These are phyloP conservation scores for Arthrobotrys megalospora DNA, from an alignment of 2,329 filamentous ascomycete genomes.

Conservation along the genomic window DNA sequence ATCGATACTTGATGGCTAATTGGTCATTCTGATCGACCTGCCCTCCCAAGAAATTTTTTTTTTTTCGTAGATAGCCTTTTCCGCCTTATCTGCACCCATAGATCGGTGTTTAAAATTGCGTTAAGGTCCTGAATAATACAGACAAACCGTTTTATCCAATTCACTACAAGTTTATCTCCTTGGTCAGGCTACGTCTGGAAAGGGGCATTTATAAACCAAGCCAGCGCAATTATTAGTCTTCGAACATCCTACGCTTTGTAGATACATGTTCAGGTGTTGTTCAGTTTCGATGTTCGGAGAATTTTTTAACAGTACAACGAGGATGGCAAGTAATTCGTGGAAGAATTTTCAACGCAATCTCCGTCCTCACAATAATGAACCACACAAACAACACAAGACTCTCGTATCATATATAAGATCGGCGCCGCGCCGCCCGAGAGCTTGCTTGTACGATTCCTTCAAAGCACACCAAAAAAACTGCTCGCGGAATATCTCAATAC, in stretches of 20 bases:
- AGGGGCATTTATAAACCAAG: too few relatives aligned
- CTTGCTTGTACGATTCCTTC: too few relatives aligned
- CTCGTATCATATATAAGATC: not conserved
- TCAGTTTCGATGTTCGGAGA: too few relatives aligned
- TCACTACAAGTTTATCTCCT: too few relatives aligned
- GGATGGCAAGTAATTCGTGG: constrained; percentile 37
- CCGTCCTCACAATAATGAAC: constrained; percentile 29
- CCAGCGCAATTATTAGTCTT: too few relatives aligned
- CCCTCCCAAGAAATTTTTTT: not conserved
- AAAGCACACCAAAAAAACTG: not conserved
- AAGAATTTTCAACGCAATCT: constrained; percentile 54
- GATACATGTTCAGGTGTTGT: too few relatives aligned
- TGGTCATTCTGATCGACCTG: not conserved
- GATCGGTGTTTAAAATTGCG: not conserved
- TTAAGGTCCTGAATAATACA: not conserved
- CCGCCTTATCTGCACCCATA: not conserved
- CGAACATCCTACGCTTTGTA: too few relatives aligned
- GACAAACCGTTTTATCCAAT: not conserved
- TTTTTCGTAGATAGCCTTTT: not conserved
- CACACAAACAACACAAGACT: constrained; percentile 36
- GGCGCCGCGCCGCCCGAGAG: not conserved
- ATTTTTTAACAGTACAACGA: too few relatives aligned
- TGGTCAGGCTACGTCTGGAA: too few relatives aligned
- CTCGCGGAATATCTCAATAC: too few relatives aligned
- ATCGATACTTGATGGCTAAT: not conserved